Percentiles rank a stretch among this genome's conserved stretches.
phyloP scores from a whole-genome alignment of 2,329 filamentous ascomycete species.

The Scedosporium apiospermum region DNA sequence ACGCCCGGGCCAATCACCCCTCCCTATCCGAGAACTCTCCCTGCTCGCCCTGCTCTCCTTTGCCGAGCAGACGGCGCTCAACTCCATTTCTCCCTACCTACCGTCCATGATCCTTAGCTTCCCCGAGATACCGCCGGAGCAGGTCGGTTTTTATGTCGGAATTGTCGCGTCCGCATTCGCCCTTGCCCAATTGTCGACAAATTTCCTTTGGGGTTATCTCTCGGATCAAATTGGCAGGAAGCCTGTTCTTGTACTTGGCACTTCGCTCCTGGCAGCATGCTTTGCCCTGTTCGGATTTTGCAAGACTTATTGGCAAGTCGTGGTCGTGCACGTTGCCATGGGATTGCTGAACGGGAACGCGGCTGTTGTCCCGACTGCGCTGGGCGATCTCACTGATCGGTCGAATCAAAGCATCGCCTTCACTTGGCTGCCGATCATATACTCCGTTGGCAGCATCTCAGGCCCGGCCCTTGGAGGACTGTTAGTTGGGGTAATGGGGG shows the following conservation, averaged over 20 bases:
- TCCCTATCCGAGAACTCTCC: conserved; percentile 74
- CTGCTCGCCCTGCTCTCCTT: conserved; percentile 83
- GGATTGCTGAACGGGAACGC: conserved; percentile 92
- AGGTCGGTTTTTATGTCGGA: conserved; percentile 82
- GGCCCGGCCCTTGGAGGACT: conserved; percentile 86
- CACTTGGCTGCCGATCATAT: conserved; percentile 91
- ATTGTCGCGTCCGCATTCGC: conserved; percentile 86
- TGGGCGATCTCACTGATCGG: conserved; percentile 90
- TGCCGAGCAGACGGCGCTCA: conserved; percentile 90
- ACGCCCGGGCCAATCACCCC: conserved; percentile 36
- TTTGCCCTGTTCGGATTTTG: conserved; percentile 87
- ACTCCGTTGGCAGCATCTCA: conserved; percentile 86
- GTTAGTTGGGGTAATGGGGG: conserved; percentile 53
- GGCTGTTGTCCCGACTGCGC: conserved; percentile 82
- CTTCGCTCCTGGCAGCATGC: conserved; percentile 69
- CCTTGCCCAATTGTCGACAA: conserved; percentile 82
- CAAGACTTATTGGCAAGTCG: conserved; percentile 69
- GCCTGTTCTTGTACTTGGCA: conserved; percentile 67
- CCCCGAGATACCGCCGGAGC: conserved; percentile 60
- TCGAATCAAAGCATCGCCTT: conserved; percentile 92
- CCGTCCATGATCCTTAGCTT: conserved; percentile 86
- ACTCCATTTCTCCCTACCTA: conserved; percentile 91
- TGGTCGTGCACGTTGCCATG: conserved; percentile 82
- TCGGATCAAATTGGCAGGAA: conserved; percentile 62
- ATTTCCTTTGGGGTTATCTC: conserved; percentile 54